Conservation (phyloP, 2,329 filamentous ascomycete species). For the Aspergillus sp. region DNA sequence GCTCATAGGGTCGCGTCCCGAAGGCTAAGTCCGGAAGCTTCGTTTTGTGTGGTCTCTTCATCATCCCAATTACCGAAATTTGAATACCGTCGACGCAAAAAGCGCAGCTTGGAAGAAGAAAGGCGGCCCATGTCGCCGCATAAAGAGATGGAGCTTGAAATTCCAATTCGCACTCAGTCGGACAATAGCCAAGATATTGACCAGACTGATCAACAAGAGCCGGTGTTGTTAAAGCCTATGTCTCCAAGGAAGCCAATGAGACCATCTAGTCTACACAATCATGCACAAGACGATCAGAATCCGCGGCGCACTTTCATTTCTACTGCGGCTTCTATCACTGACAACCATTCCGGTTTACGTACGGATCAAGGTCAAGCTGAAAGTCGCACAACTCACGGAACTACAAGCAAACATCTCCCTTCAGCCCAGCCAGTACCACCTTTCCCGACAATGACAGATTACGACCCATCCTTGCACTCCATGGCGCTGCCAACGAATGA, state of each 20-base stretch:
- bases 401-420: slow-evolving; percentile 23
- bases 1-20: background rate
- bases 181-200: background rate
- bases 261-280: background rate
- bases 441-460: slow-evolving; percentile 21
- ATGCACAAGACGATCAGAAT: background rate
- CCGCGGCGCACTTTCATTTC: slow-evolving; percentile 2
- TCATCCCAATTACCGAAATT: slow-evolving; percentile 33
- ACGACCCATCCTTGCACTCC: slow-evolving; percentile 31
- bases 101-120: slow-evolving; percentile 5
- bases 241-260: background rate
- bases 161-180: background rate
- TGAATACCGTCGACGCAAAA: slow-evolving; percentile 26
- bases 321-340: slow-evolving; percentile 11
- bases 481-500: slow-evolving; percentile 24
- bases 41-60: slow-evolving; percentile 25
- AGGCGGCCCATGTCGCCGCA: slow-evolving; percentile 5
- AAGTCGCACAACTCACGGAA: slow-evolving; percentile 9
- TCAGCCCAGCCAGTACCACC: slow-evolving; percentile 31
- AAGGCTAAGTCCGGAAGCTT: slow-evolving; percentile 8
- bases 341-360: slow-evolving; percentile 9
- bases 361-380: slow-evolving; percentile 4
- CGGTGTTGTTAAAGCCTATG: background rate
- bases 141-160: too few species aligned
- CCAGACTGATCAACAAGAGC: background rate